Evolutionary conservation across 1,139 yeast genomes (phyloP).

Genomic region (Zygosaccharomyces pseudobailii): DNA sequence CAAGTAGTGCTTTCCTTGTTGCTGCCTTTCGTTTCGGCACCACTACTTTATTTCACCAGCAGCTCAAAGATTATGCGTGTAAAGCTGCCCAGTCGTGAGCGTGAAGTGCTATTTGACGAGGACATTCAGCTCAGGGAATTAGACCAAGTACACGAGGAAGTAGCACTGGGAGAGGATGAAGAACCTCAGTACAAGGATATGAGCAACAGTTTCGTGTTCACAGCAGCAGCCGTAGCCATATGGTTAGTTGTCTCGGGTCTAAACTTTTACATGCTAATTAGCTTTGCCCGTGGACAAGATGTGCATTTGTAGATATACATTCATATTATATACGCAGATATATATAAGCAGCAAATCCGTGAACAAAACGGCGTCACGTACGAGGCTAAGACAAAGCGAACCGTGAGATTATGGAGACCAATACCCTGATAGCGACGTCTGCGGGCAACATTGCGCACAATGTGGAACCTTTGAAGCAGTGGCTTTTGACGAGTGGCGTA

Average conservation of each 20-base stretch:
- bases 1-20: conserved; percentile 69
- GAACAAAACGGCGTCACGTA: not conserved
- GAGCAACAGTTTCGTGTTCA: conserved; percentile 63
- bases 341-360: not conserved
- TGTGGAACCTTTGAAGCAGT: conserved; percentile 4
- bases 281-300: conserved; percentile 71
- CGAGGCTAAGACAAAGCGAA: not conserved
- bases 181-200: conserved; percentile 42
- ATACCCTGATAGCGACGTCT: conserved; percentile 12
- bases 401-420: conserved; percentile 3
- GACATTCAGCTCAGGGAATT: conserved; percentile 19
- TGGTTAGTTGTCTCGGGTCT: conserved; percentile 73
- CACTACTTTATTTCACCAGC: conserved; percentile 66
- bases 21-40: conserved; percentile 72
- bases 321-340: not conserved
- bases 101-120: conserved; percentile 15
- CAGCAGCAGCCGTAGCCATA: conserved; percentile 53
- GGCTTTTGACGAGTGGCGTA: conserved; percentile 10
- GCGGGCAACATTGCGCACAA: conserved; percentile 5
- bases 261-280: conserved; percentile 67
- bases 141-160: conserved; percentile 10
- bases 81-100: conserved; percentile 22
- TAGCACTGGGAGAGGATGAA: conserved; percentile 6
- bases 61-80: conserved; percentile 56
- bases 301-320: conserved; percentile 40